Evolutionary conservation across 192 early-diverging fungal genomes (phyloP), one percentile per base, ranked within the genome.

Genomic region (Coemansia sp.): DNA sequence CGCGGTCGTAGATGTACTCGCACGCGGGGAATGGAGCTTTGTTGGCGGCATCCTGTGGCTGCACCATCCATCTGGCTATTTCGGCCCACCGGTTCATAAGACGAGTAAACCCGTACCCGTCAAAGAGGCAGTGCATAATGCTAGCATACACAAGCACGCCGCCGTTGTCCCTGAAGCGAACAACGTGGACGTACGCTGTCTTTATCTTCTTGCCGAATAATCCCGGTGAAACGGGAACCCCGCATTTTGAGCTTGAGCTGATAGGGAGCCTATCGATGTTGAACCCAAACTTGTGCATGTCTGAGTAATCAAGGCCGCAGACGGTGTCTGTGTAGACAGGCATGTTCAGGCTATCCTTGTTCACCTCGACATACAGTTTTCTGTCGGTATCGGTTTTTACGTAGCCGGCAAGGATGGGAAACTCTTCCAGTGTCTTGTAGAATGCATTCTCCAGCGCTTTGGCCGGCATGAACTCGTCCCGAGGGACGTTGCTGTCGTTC

Each of bases 71-170:
- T 9, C 4, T 43, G 63, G 18, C 8, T 53, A 53, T 56, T 26
- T 70, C 65, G 26, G 64, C 68, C 69, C 74, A 76, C 2, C 64
- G 69, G 9, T 63, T 60, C 40, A 76, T 43, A 67, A 76, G 71
- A 3, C 26, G 10, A 9, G 52, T 66, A 18, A 45, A 67, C 19
- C 64, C 69, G 18, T 53, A 47, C 1, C 69, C 69, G 23, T 71
- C 74, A 1, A 67, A 53, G 8, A 66, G 32, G 61, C 53, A 67
- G 18, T 76, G 69, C 0, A 54, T 13, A 16, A 67, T 47, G 54
- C 69, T 71, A 19, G 43, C 26, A 61, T 63, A 76, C 10, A 76
- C 3, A 19, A 66, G 16, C 26, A 76, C 10, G 13, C 74, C 74
- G 40, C 74, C 71, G 45, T 67, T 70, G 9, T 71, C 69, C n/a